Evolutionary conservation across 2,329 filamentous ascomycete genomes (phyloP).

Genomic region (Cordyceps cicadae): DNA sequence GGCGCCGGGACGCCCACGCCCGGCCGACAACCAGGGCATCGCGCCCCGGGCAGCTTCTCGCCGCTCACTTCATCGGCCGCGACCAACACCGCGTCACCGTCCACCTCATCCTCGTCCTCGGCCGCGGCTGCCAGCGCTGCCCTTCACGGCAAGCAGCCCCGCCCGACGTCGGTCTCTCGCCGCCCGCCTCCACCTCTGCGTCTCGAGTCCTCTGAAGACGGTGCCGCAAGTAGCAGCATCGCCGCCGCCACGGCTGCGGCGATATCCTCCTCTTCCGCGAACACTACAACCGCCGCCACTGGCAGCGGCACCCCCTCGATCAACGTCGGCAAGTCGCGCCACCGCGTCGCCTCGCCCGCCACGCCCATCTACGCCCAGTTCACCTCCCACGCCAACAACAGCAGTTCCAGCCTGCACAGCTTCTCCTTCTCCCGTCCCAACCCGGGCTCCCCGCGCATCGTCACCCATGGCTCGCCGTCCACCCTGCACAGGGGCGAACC

Average conservation of each 20-base stretch:
- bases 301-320: conserved; percentile 24
- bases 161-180: conserved; percentile 18
- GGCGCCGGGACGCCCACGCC: conserved; percentile 21
- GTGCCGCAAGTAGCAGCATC: background rate
- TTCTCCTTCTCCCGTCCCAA: conserved; percentile 54
- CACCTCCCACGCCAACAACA: conserved; percentile 38
- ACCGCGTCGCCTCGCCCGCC: conserved; percentile 28
- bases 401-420: conserved; percentile 37
- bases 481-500: conserved; percentile 37
- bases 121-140: conserved; percentile 18
- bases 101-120: conserved; percentile 16
- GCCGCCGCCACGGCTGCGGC: conserved; percentile 17
- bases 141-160: conserved; percentile 10
- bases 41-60: conserved; percentile 49
- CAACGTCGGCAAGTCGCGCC: conserved; percentile 38
- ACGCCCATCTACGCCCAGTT: conserved; percentile 43
- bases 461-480: conserved; percentile 23
- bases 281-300: no score
- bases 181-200: conserved; percentile 27
- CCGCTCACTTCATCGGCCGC: conserved; percentile 30
- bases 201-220: conserved; percentile 20
- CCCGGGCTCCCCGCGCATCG: conserved; percentile 22
- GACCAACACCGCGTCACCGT: conserved; percentile 16
- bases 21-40: conserved; percentile 29
- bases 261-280: conserved; percentile 16